phyloP scores from a whole-genome alignment of 2,329 filamentous ascomycete genomes.

The Elsinoe perseae region DNA sequence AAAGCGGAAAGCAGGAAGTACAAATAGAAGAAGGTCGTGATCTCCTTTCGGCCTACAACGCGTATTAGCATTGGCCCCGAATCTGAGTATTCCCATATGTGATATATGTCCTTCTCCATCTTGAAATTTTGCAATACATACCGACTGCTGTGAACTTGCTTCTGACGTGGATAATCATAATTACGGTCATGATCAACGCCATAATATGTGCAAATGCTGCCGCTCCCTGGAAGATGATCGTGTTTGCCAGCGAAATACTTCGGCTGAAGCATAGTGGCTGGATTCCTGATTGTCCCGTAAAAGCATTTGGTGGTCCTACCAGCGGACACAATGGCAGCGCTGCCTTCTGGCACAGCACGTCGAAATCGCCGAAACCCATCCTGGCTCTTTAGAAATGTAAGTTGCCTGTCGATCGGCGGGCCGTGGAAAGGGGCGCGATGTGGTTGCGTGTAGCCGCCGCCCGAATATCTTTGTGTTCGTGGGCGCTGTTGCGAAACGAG shows the following conservation, averaged over 20 bases:
- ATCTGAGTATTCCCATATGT: background rate
- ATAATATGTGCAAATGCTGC: slow-evolving; percentile 87
- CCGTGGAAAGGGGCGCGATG: slow-evolving; percentile 9
- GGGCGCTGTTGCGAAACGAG: background rate
- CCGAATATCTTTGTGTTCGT: background rate
- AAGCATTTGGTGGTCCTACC: slow-evolving; percentile 65
- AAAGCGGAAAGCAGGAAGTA: slow-evolving; percentile 85
- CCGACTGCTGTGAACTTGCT: slow-evolving; percentile 98
- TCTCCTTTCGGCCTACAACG: slow-evolving; percentile 54
- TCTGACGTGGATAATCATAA: slow-evolving; percentile 95
- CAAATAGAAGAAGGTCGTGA: slow-evolving; percentile 91
- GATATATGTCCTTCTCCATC: background rate
- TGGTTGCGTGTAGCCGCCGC: slow-evolving; percentile 9
- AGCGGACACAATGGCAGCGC: slow-evolving; percentile 81
- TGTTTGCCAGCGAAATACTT: slow-evolving; percentile 93
- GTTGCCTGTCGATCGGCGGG: background rate
- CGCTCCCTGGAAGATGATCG: slow-evolving; percentile 93
- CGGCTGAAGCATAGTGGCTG: slow-evolving; percentile 87
- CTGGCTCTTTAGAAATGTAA: slow-evolving; percentile 30
- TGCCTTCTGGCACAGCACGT: slow-evolving; percentile 73
- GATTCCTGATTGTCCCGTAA: slow-evolving; percentile 57
- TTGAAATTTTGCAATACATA: slow-evolving; percentile 41
- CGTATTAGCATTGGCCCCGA: background rate
- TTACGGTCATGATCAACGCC: slow-evolving; percentile 82
- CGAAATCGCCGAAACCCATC: slow-evolving; percentile 90